Evolutionary conservation across 1,139 yeast species (phyloP).

Genomic region (Suhomyces panamericanus): DNA sequence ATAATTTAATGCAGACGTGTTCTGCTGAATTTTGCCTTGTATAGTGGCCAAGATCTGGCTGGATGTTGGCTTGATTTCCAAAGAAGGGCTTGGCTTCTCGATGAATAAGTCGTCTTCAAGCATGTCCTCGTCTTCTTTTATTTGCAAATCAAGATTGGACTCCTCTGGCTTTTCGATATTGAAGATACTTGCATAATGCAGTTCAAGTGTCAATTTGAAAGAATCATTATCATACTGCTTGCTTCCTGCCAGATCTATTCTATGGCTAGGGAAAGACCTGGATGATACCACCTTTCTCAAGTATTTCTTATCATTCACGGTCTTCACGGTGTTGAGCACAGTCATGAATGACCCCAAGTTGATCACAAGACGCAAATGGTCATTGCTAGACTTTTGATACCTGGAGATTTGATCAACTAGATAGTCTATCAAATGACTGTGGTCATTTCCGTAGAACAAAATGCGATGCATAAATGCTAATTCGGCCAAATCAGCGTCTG

Average conservation of each 20-base stretch:
- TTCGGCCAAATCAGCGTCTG: conserved; percentile 2
- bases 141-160: conserved; percentile 6
- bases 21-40: not conserved
- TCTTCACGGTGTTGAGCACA: conserved; percentile 14
- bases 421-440: conserved; percentile 14
- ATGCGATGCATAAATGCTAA: conserved; percentile 1
- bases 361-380: conserved; percentile 30
- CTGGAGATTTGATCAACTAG: conserved; percentile 22
- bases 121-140: conserved; percentile 15
- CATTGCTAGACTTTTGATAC: conserved; percentile 27
- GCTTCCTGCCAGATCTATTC: not conserved
- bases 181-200: conserved; percentile 19
- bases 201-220: conserved; percentile 13
- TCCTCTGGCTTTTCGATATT: conserved; percentile 11
- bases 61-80: not conserved
- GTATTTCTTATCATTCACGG: conserved; percentile 24
- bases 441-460: conserved; percentile 1
- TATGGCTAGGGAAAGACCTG: not conserved
- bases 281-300: conserved; percentile 24
- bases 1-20: conserved; percentile 1
- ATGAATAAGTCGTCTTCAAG: conserved; percentile 19
- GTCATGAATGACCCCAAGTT: conserved; percentile 29
- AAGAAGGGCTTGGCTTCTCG: conserved; percentile 4
- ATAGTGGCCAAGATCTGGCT: conserved; percentile 4
- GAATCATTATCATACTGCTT: conserved; percentile 2